Evolutionary conservation across 495 filamentous ascomycete genomes (phyloP), one percentile per base, ranked within the genome.

Genomic region (Choiromyces venosus): DNA sequence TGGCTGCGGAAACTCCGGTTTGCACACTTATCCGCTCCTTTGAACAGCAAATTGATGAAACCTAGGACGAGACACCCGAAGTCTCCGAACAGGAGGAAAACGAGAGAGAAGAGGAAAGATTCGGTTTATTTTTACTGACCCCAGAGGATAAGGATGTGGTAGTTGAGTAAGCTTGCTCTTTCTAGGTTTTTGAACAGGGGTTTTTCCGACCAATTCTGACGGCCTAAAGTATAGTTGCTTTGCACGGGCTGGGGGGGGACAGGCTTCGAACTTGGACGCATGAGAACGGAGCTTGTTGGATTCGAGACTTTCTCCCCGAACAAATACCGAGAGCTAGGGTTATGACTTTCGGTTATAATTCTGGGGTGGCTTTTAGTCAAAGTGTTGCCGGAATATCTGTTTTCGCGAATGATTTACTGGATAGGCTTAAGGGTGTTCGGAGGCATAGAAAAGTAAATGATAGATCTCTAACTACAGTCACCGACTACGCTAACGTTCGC

Each of bases 191-290:
- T 3, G 4, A 16, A 12, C 52, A 61, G 29, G n/a, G 16, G 52
- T 61, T 16, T 29, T 25, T 25, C 52, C 3, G 9, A 10, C 9
- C n/a, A 12, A 29, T 61, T 29, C 16, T 29, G 10, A 29, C 25
- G 52, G 52, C 16, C 25, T 5, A 14, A 56, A 86, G 85, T 71
- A 84, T 87, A 42, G 78, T 87, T 65, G 82, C 83, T 33, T 75
- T 87, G n/a, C 85, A 87, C 74, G 85, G 85, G 35, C 78, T 89
- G 21, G 82, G 79, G 37, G 83, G 84, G 37, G 69, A 83, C 25
- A 81, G 84, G 29, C 82, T 82, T 69, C 36, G 67, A 29, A 80
- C 73, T 4, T 80, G 80, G 69, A 79, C 77, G 68, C 76, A 78
- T 38, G 71, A 72, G 10, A 79, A 71, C 14, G 78, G 72, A 10